Evolutionary conservation across 768 basidiomycete genomes (phyloP), one percentile per base, ranked within the genome.

Genomic region (Leccinum rimulosum): DNA sequence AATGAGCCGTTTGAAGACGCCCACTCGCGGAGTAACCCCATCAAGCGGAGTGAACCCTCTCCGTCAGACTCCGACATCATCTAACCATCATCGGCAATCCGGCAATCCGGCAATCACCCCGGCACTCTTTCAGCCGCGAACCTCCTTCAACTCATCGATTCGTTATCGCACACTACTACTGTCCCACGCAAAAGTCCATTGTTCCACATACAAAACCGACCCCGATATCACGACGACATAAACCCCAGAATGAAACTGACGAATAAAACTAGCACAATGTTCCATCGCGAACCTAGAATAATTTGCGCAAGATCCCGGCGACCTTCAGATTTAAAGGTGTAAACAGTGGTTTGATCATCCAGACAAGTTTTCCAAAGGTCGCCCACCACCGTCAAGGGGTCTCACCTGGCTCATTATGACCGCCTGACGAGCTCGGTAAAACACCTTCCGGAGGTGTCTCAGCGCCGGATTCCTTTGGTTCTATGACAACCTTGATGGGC

Each of bases 311-410:
- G 66, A 70, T 74, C 78, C 70, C 79, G 79, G 78, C 78, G 74
- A 80, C 78, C 75, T 73, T 80, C 71, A 78, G 76, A 66, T 75
- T 66, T 65, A 79, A 69, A 57, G 77, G 78, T 63, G 77, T 67
- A 62, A 76, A 67, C 55, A 77, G 60, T 52, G 76, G 77, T 66
- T 72, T 70, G 61, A 75, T 73, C 58, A 79, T 70, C 76, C 74
- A 79, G 61, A 73, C 73, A 65, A 79, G 69, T 62, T 68, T 68
- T 72, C 78, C 73, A 68, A 80, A 75, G 73, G 78, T 75, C 78
- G 78, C 78, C 79, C 78, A 75, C 76, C 70, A 78, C 74, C 77
- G 78, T 80, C 78, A 80, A 67, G 77, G 76, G 60, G 50, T 61
- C 64, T 62, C 57, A 49, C 52, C 66, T 36, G 56, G 56, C 55